Evolutionary conservation across 805 yeast species (phyloP).

Genomic region (Grigorovia yakushimaensis): DNA sequence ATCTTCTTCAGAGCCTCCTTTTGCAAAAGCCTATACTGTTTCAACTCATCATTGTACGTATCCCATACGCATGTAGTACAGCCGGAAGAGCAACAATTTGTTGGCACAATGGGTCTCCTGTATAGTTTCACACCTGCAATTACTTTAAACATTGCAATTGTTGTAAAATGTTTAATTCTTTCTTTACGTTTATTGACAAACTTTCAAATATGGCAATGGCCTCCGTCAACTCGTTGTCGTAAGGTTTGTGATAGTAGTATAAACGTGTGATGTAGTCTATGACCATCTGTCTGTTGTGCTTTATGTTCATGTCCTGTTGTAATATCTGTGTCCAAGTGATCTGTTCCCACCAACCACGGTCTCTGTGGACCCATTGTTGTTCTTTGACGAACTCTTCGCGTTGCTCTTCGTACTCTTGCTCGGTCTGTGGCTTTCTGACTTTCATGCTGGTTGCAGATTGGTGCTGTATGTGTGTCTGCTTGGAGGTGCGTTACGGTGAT

Average conservation of each 20-base stretch:
- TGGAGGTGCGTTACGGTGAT: background rate
- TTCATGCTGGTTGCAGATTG: conserved; percentile 25
- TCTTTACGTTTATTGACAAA: conserved; percentile 5
- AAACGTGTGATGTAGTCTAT: conserved; percentile 54
- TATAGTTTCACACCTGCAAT: conserved; percentile 70
- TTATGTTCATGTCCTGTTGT: conserved; percentile 26
- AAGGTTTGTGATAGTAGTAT: conserved; percentile 46
- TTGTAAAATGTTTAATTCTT: background rate
- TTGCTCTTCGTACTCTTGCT: conserved; percentile 52
- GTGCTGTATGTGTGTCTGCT: background rate
- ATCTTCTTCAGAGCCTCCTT: conserved; percentile 46
- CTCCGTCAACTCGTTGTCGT: conserved; percentile 33
- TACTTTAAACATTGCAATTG: background rate
- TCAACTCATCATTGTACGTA: conserved; percentile 74
- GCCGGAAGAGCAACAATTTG: conserved; percentile 96
- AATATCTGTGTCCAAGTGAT: conserved; percentile 1
- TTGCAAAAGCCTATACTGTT: conserved; percentile 64
- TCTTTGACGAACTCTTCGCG: conserved; percentile 35
- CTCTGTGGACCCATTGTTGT: conserved; percentile 32
- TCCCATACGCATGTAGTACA: conserved; percentile 98
- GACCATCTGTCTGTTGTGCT: conserved; percentile 46
- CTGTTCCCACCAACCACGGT: conserved; percentile 17
- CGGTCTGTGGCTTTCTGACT: conserved; percentile 60
- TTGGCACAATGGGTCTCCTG: conserved; percentile 79
- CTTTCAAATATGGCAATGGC: background rate